phyloP scores from a whole-genome alignment of 495 filamentous ascomycete species.

The Patellaria atrata region DNA sequence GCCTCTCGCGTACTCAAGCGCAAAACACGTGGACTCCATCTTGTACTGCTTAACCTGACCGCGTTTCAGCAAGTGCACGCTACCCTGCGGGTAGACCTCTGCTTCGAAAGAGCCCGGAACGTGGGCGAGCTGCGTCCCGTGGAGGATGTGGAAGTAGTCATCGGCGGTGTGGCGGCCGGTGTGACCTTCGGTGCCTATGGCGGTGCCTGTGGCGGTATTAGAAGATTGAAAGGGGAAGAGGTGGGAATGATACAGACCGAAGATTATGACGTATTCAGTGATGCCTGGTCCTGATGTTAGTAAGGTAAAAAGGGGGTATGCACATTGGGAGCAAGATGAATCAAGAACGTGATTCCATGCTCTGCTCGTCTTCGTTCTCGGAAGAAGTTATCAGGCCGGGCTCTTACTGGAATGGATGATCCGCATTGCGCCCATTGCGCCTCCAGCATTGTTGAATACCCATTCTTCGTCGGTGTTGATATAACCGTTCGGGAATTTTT shows the following conservation, averaged over 20 bases:
- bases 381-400: too few species aligned
- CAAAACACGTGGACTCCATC: conserved; percentile 68
- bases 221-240: not conserved
- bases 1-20: conserved; percentile 75
- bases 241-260: conserved; percentile 9
- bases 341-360: too few species aligned
- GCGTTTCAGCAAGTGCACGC: conserved; percentile 61
- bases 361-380: too few species aligned
- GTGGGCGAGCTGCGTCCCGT: conserved; percentile 58
- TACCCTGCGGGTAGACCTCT: conserved; percentile 60
- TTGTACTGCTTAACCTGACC: conserved; percentile 75
- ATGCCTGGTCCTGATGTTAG: conserved; percentile 2
- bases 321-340: too few species aligned
- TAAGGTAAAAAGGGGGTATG: too few species aligned
- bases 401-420: conserved; percentile 64
- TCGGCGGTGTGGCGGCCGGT: conserved; percentile 75
- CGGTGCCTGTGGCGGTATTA: conserved; percentile 60
- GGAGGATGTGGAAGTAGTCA: conserved; percentile 85
- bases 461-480: conserved; percentile 48
- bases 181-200: conserved; percentile 81
- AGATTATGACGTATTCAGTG: conserved; percentile 19
- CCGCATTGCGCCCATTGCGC: conserved; percentile 79
- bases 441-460: conserved; percentile 45
- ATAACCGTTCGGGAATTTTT: conserved; percentile 25
- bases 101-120: conserved; percentile 53